phyloP scores from a whole-genome alignment of 139 green algal genomes.

The Chlorella sp. region DNA sequence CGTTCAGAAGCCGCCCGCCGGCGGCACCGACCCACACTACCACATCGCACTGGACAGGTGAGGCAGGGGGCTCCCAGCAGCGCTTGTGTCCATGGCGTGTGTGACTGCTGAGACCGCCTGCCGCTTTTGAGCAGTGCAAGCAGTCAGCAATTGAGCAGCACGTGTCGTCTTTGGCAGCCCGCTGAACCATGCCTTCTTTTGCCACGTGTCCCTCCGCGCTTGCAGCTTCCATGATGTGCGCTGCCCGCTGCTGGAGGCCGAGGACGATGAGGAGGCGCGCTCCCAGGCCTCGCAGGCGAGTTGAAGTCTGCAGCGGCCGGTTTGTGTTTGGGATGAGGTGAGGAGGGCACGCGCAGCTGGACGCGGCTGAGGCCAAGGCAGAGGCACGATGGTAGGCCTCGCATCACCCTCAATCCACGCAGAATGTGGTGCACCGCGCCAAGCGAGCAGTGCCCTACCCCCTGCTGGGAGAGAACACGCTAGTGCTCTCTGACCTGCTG shows the following conservation, averaged over 20 bases:
- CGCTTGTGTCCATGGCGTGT: too few species aligned
- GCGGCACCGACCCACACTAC: constrained; percentile 50
- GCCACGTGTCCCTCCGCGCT: too few species aligned
- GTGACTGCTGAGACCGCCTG: too few species aligned
- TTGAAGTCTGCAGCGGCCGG: too few species aligned
- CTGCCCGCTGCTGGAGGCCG: neutral
- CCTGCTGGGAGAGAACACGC: constrained; percentile 75
- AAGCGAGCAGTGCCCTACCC: constrained; percentile 58
- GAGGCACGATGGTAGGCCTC: neutral
- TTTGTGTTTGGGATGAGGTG: too few species aligned
- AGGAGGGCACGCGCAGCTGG: too few species aligned
- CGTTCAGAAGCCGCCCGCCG: constrained; percentile 53
- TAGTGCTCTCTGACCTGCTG: constrained; percentile 66
- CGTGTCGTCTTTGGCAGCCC: too few species aligned
- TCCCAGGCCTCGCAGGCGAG: neutral
- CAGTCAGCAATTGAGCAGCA: too few species aligned
- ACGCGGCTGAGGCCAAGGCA: too few species aligned
- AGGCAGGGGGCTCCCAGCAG: neutral
- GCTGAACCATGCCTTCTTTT: too few species aligned
- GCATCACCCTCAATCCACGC: neutral
- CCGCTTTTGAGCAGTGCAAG: too few species aligned
- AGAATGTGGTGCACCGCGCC: constrained; percentile 55
- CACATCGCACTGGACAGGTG: constrained; percentile 67
- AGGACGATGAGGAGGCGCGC: neutral
- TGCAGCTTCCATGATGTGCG: constrained; percentile 10